A percentile compares a stretch with the other conserved stretches of the same genome.
These are phyloP conservation scores for Chaetoceros tenuissimus DNA, from an alignment of 108 stramenopile species.

Conservation along the genomic window DNA sequence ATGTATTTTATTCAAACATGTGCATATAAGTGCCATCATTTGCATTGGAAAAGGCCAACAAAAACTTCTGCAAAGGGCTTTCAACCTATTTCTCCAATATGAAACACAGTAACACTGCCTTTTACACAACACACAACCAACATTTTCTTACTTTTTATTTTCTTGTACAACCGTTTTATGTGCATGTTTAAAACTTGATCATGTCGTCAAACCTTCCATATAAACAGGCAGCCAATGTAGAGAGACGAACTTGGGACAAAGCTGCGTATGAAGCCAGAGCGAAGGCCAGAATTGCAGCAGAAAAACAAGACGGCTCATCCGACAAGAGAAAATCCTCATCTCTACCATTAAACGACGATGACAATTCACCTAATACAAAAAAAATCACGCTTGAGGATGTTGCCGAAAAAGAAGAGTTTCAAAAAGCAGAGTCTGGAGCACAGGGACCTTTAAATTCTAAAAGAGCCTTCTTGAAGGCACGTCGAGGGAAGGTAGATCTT, in stretches of 20 bases:
- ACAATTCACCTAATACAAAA: background rate
- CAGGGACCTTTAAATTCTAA: constrained; percentile 77
- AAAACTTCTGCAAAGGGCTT: no score
- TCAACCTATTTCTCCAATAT: no score
- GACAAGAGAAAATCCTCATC: no score
- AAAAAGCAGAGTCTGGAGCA: constrained; percentile 62
- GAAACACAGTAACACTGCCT: no score
- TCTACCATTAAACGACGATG: background rate
- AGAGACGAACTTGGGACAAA: constrained; percentile 90
- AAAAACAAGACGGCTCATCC: constrained; percentile 5
- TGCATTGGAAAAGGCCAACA: no score
- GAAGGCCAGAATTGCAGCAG: constrained; percentile 45
- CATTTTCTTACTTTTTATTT: no score
- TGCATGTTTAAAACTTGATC: no score
- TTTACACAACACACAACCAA: no score
- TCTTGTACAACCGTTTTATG: no score
- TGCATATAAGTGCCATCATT: no score
- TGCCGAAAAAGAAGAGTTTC: constrained; percentile 77
- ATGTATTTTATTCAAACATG: no score
- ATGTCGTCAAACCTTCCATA: constrained; percentile 43
- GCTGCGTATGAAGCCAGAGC: constrained; percentile 82
- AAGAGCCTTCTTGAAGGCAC: constrained; percentile 87
- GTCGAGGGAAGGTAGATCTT: constrained; percentile 62
- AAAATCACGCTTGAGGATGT: background rate
- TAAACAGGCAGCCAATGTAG: constrained; percentile 69